phyloP scores from a whole-genome alignment of 257 asterid species.

The Cruciata laevipes region DNA sequence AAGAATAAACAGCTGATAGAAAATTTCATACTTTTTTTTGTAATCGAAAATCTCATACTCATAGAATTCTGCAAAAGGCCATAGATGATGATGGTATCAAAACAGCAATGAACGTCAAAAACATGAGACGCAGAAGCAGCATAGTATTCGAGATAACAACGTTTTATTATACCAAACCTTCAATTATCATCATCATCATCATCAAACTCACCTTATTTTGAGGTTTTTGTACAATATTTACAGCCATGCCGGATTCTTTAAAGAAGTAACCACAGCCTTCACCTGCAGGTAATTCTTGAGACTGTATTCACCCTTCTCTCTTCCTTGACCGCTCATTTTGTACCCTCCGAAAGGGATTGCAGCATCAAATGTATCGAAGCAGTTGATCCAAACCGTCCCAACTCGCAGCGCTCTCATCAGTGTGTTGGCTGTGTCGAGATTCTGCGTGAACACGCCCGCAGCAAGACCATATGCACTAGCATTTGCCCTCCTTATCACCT shows the following conservation, averaged over 20 bases:
- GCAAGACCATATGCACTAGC: conserved; percentile 62
- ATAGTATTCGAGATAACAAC: neutral
- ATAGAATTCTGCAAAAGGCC: neutral
- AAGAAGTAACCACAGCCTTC: conserved; percentile 78
- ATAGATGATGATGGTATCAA: too few species aligned
- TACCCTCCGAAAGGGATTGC: conserved; percentile 94
- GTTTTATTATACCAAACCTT: neutral
- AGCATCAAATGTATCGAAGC: conserved; percentile 83
- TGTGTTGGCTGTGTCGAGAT: conserved; percentile 78
- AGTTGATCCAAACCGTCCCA: conserved; percentile 80
- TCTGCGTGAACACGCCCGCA: conserved; percentile 84
- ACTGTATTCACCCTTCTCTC: conserved; percentile 90
- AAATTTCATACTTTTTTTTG: too few species aligned
- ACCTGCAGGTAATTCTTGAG: conserved; percentile 88
- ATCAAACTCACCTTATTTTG: conserved; percentile 6
- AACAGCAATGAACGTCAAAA: too few species aligned
- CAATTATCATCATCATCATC: conserved; percentile 18
- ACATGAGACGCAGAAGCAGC: neutral
- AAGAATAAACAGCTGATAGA: too few species aligned
- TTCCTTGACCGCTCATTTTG: conserved; percentile 91
- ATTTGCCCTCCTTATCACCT: conserved; percentile 73
- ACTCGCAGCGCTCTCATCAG: conserved; percentile 73
- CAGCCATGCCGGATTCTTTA: conserved; percentile 91
- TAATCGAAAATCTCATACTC: too few species aligned
- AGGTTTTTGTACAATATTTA: conserved; percentile 22